Base-by-base conservation (phyloP, 2,329 filamentous ascomycete species). In the Lizonia empirigonia region DNA sequence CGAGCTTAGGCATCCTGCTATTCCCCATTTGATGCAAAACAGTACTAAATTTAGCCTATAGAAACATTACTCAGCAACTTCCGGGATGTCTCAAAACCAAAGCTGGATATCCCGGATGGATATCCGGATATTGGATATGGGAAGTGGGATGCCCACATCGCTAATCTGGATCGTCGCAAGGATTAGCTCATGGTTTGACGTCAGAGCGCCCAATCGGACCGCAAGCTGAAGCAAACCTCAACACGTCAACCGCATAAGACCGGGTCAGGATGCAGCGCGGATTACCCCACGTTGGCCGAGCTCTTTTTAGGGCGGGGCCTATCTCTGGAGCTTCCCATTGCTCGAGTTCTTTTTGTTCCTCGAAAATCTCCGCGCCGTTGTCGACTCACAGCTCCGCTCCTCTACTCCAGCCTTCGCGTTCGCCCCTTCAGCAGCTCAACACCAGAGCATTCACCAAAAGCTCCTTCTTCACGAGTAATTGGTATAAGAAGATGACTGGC, bases 141-240 rank as follows among this genome's bases (percentile, higher is more conserved):
- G n/a, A n/a, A n/a, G n/a, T n/a, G n/a, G n/a, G n/a, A n/a, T n/a
- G n/a, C n/a, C n/a, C n/a, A n/a, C n/a, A n/a, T n/a, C n/a, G n/a
- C n/a, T n/a, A n/a, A n/a, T n/a, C n/a, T n/a, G 12, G 62, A 65
- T 65, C 63, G 56, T 32, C 59, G 35, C 61, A 55, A 60, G 61
- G 44, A 52, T 55, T 53, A 53, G 47, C 53, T 54, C 55, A 60
- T 51, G 35, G 29, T 48, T 52, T 53, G 58, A 64, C 52, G 58
- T 63, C 63, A 63, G 60, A 59, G 61, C 59, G 58, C 50, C 63
- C 62, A 66, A 66, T 65, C 62, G 60, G 60, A 59, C 51, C 50
- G 40, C 36, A 30, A n/a, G 41, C 27, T 30, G 38, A 55, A 49
- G 53, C 53, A 63, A 64, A 56, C 50, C 44, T 61, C 56, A 45